phyloP scores from a whole-genome alignment of 2,329 filamentous ascomycete genomes.

The Penicillium sp. region DNA sequence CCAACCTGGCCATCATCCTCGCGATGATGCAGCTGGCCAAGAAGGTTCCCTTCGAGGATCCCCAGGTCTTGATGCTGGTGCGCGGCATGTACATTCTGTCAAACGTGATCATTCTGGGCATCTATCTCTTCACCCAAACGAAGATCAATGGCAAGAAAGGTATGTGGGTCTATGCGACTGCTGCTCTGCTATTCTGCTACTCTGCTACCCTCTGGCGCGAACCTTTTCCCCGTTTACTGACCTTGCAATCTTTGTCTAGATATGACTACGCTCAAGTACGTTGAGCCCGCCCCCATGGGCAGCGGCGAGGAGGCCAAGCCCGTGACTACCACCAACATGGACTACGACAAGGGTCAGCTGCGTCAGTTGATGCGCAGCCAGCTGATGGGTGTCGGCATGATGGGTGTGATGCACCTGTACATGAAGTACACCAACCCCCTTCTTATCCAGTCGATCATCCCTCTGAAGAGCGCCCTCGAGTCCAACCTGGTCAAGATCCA shows the following conservation, averaged over 20 bases:
- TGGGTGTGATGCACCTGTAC: conserved; percentile 98
- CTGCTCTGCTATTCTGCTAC: no score
- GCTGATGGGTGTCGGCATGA: conserved; percentile 96
- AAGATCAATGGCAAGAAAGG: conserved; percentile 97
- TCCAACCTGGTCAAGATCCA: conserved; percentile 96
- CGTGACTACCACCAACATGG: conserved; percentile 93
- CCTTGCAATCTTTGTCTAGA: conserved; percentile 60
- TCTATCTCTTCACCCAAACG: conserved; percentile 84
- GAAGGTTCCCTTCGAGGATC: conserved; percentile 92
- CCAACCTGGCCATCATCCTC: conserved; percentile 92
- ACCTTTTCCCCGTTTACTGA: conserved; percentile 1
- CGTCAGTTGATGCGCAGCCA: conserved; percentile 85
- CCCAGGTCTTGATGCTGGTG: conserved; percentile 67
- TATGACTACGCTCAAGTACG: conserved; percentile 96
- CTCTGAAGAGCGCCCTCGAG: conserved; percentile 93
- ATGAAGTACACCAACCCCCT: conserved; percentile 99
- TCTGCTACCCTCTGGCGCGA: background rate
- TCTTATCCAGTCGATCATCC: conserved; percentile 97
- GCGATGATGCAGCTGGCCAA: conserved; percentile 99
- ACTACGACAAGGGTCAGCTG: conserved; percentile 89
- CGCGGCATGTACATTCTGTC: conserved; percentile 69
- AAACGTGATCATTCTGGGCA: conserved; percentile 78
- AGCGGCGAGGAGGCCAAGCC: conserved; percentile 93
- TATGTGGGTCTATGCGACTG: conserved; percentile 60
- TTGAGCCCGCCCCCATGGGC: conserved; percentile 92